These are phyloP conservation scores for Stemphylium lycopersici DNA, from an alignment of 2,329 filamentous ascomycete genomes.

Conservation along the genomic window DNA sequence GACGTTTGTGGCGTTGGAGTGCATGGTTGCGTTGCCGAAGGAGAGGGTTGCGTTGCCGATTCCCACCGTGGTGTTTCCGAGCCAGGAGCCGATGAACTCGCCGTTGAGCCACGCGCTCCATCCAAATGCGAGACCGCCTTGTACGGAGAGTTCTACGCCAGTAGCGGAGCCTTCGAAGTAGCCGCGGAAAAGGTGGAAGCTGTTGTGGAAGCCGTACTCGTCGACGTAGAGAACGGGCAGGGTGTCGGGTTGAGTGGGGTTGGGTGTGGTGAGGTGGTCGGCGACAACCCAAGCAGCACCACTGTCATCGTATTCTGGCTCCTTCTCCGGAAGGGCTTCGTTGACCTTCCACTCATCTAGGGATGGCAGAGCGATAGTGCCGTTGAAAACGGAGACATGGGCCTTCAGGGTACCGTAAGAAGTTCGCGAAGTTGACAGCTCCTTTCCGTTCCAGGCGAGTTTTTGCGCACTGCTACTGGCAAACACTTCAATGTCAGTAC, in stretches of 20 bases:
- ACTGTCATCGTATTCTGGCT: slow-evolving; percentile 52
- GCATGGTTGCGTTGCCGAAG: slow-evolving; percentile 58
- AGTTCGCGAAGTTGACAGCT: slow-evolving; percentile 37
- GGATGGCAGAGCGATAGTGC: slow-evolving; percentile 46
- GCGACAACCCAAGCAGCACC: slow-evolving; percentile 52
- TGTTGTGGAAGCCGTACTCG: slow-evolving; percentile 52
- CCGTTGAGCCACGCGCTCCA: slow-evolving; percentile 66
- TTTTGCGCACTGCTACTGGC: slow-evolving; percentile 31
- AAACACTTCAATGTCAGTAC: slow-evolving; percentile 49
- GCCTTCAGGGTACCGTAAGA: slow-evolving; percentile 48
- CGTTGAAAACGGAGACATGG: slow-evolving; percentile 30
- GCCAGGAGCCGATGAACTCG: slow-evolving; percentile 61
- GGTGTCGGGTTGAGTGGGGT: slow-evolving; percentile 47
- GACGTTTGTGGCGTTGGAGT: slow-evolving; percentile 50
- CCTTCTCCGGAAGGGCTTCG: slow-evolving; percentile 58
- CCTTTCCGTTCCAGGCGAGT: slow-evolving; percentile 50
- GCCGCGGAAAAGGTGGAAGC: slow-evolving; percentile 52
- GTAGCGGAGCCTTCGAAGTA: slow-evolving; percentile 49
- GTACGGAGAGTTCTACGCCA: slow-evolving; percentile 58
- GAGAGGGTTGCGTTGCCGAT: slow-evolving; percentile 53
- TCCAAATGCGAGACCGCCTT: slow-evolving; percentile 62
- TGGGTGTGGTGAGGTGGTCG: slow-evolving; percentile 47
- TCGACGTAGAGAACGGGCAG: slow-evolving; percentile 51
- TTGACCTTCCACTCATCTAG: slow-evolving; percentile 56
- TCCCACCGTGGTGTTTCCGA: slow-evolving; percentile 55